Conservation (phyloP, 2,329 filamentous ascomycete genomes). For the Monascus ruber region DNA sequence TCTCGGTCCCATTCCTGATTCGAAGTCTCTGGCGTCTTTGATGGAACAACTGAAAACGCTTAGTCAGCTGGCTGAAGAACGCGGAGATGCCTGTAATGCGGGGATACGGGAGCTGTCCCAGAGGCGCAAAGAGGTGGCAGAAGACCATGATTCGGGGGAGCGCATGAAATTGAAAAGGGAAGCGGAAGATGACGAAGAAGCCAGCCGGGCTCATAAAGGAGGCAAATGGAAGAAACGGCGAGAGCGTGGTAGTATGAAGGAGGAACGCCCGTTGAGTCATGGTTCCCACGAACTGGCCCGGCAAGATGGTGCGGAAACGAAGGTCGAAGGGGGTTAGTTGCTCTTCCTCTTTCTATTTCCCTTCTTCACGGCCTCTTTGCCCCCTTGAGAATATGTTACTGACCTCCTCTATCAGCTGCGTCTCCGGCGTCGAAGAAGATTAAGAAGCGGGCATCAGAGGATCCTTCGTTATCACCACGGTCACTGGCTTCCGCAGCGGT, state of each 20-base stretch:
- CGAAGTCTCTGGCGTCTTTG: slow-evolving; percentile 37
- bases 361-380: not conserved
- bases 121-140: slow-evolving; percentile 45
- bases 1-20: slow-evolving; percentile 38
- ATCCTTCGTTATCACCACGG: slow-evolving; percentile 21
- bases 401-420: slow-evolving; percentile 9
- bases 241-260: slow-evolving; percentile 50
- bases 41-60: slow-evolving; percentile 45
- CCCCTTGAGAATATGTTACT: not conserved
- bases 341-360: not conserved
- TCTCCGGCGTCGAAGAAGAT: slow-evolving; percentile 30
- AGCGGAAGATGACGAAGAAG: slow-evolving; percentile 32
- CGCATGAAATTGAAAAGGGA: slow-evolving; percentile 36
- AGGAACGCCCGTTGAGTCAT: slow-evolving; percentile 48
- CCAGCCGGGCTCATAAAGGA: slow-evolving; percentile 38
- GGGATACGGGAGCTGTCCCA: slow-evolving; percentile 49
- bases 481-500: slow-evolving; percentile 36
- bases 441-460: slow-evolving; percentile 26
- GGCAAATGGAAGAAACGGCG: slow-evolving; percentile 71
- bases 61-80: slow-evolving; percentile 45
- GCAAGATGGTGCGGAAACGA: slow-evolving; percentile 52
- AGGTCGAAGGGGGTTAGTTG: slow-evolving; percentile 42
- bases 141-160: slow-evolving; percentile 41
- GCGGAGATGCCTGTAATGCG: slow-evolving; percentile 47
- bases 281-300: slow-evolving; percentile 53